Evolutionary conservation across 2,329 filamentous ascomycete genomes (phyloP).

Genomic region (Torrubiella hemipterigena): DNA sequence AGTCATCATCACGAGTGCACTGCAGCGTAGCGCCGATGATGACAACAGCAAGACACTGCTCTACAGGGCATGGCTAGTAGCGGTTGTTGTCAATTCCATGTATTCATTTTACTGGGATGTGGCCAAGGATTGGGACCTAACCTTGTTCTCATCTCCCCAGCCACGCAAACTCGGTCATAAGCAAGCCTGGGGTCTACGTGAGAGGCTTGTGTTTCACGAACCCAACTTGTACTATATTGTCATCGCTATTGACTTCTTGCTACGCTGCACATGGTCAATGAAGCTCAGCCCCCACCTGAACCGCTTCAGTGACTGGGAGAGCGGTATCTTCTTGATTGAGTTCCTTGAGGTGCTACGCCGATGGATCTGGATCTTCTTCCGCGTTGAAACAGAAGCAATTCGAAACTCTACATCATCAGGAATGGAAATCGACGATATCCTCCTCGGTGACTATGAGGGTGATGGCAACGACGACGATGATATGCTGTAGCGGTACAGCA

Average conservation of each 20-base stretch:
- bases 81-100: slow-evolving; percentile 69
- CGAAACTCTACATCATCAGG: slow-evolving; percentile 38
- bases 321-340: slow-evolving; percentile 79
- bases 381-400: slow-evolving; percentile 89
- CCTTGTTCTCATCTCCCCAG: slow-evolving; percentile 53
- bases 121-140: slow-evolving; percentile 91
- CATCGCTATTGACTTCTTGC: slow-evolving; percentile 63
- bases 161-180: slow-evolving; percentile 49
- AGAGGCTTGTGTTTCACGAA: slow-evolving; percentile 59
- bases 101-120: slow-evolving; percentile 99
- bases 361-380: slow-evolving; percentile 96
- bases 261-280: slow-evolving; percentile 84
- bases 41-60: slow-evolving; percentile 27
- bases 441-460: slow-evolving; percentile 59
- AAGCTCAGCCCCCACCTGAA: slow-evolving; percentile 76
- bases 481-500: no score
- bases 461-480: slow-evolving; percentile 37
- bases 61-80: slow-evolving; percentile 54
- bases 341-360: slow-evolving; percentile 74
- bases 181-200: slow-evolving; percentile 67
- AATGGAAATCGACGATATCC: slow-evolving; percentile 54
- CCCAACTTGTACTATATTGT: slow-evolving; percentile 71
- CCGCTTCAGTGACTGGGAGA: slow-evolving; percentile 76
- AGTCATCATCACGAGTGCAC: slow-evolving; percentile 68
- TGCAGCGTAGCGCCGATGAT: slow-evolving; percentile 51